Percentiles rank a stretch among this genome's conserved stretches.
Conservation (phyloP, 768 basidiomycete species). For the Myochromella boudieri region DNA sequence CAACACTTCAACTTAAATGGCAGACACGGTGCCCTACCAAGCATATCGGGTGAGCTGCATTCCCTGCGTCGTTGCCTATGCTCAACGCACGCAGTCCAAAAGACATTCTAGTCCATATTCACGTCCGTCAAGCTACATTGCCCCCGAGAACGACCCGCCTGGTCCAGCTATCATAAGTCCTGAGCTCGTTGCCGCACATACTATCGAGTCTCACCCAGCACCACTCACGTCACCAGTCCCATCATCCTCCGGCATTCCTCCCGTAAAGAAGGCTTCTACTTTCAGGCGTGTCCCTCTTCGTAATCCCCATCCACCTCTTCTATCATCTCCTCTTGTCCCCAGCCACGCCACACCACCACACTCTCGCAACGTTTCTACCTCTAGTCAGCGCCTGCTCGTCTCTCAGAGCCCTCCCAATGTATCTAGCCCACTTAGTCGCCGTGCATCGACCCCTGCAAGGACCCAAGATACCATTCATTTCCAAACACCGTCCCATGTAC, state of each 20-base stretch:
- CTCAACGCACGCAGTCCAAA: conserved; percentile 38
- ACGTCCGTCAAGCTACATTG: not conserved
- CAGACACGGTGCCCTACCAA: conserved; percentile 40
- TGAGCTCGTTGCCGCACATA: not conserved
- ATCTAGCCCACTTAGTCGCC: not conserved
- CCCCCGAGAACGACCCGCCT: not conserved
- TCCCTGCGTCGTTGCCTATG: conserved; percentile 7
- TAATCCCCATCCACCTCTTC: conserved; percentile 31
- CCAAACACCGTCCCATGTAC: too few species aligned
- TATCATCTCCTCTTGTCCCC: conserved; percentile 32
- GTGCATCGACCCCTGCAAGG: not conserved
- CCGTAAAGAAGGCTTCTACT: conserved; percentile 36
- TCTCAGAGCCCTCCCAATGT: not conserved
- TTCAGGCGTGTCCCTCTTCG: conserved; percentile 49
- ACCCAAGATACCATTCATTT: too few species aligned
- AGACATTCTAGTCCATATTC: conserved; percentile 31
- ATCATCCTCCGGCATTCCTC: conserved; percentile 7
- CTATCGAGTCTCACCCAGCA: not conserved
- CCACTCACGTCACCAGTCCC: not conserved
- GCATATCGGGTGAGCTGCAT: conserved; percentile 44
- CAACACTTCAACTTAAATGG: not conserved
- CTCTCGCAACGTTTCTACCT: conserved; percentile 15
- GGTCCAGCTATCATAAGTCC: not conserved
- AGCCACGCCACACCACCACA: conserved; percentile 17
- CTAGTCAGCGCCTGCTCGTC: not conserved